Base-by-base conservation (phyloP, 2,329 filamentous ascomycete genomes). In the Parascedosporium putredinis region DNA sequence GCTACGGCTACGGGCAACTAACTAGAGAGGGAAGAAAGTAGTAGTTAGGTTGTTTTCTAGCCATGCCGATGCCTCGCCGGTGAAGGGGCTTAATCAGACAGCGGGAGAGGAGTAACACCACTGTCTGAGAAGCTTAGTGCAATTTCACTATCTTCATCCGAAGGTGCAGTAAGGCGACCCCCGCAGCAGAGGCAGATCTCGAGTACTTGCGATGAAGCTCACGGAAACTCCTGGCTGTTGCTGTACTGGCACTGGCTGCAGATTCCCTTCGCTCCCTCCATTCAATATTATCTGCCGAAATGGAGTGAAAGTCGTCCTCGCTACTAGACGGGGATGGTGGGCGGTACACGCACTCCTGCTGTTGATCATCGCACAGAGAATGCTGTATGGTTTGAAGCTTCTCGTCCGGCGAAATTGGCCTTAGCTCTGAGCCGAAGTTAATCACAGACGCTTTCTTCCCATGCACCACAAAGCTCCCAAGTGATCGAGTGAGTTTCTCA, bases 401-500 rank as follows among this genome's bases (percentile, higher is more conserved):
- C 59, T 90, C 85, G 53, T 91, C 86, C 0, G 81, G 75, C 1
- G 83, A 76, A 66, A 90, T 79, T 52, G 78, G 84, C 59, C 91
- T 84, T 70, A 95, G 83, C 58, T 95, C 91, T n/a, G 83, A 82
- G 7, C 90, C 89, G 62, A 98, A 94, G n/a, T 88, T 94, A 57
- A 98, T 88, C 50, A 98, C 87, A 1, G 89, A 95, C 2, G 93
- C 93, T 66, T 98, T 97, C 71, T 97, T 98, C 53, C 93, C 91
- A 60, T 98, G 93, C 3, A 98, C 83, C 3, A 93, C 95, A 64
- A 98, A 98, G 58, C 88, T 95, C 4, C 88, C 88, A 10, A 86
- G 81, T 10, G 85, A 84, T 45, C 93, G 81, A 5, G 85, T 74
- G 10, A 98, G 73, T 9, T 85, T 81, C 56, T 88, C 85, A 33